Conservation (phyloP, 768 basidiomycete genomes). For the Lentinus tigrinus region DNA sequence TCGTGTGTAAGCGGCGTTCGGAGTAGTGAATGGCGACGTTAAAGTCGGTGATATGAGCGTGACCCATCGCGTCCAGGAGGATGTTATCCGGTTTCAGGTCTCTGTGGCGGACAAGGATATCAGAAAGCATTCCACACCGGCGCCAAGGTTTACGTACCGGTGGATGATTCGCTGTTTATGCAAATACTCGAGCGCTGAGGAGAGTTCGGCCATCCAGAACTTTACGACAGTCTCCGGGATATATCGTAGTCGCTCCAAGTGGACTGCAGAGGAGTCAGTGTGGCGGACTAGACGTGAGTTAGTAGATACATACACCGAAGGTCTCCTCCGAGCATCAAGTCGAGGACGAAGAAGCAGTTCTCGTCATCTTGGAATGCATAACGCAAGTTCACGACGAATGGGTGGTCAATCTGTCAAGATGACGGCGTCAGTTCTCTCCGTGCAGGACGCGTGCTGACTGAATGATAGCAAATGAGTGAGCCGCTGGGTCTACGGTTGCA, state of each 20-base stretch:
- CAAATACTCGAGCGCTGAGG: constrained; percentile 82
- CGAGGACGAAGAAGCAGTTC: constrained; percentile 97
- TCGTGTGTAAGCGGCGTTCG: constrained; percentile 81
- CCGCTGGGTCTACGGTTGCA: too few species aligned
- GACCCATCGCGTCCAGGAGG: constrained; percentile 87
- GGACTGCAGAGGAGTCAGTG: constrained; percentile 50
- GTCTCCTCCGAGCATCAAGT: constrained; percentile 96
- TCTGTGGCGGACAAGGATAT: constrained; percentile 38
- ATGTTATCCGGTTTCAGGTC: constrained; percentile 98
- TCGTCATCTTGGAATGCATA: constrained; percentile 98
- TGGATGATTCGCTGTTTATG: constrained; percentile 93
- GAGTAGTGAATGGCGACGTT: constrained; percentile 99
- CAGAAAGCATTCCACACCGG: constrained; percentile 9
- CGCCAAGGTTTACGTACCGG: constrained; percentile 54
- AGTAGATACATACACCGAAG: constrained; percentile 77
- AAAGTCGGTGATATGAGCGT: constrained; percentile 97
- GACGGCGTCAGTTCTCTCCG: background rate
- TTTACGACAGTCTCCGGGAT: constrained; percentile 72
- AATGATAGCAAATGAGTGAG: too few species aligned
- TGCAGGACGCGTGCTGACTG: background rate
- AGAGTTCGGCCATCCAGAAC: constrained; percentile 90
- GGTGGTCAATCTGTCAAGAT: constrained; percentile 70
- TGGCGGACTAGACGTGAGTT: background rate
- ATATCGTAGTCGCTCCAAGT: constrained; percentile 69
- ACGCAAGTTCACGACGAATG: constrained; percentile 85